Evolutionary conservation across 805 yeast species (phyloP), one percentile per base, ranked within the genome.

Genomic region (Clavispora asparagi): DNA sequence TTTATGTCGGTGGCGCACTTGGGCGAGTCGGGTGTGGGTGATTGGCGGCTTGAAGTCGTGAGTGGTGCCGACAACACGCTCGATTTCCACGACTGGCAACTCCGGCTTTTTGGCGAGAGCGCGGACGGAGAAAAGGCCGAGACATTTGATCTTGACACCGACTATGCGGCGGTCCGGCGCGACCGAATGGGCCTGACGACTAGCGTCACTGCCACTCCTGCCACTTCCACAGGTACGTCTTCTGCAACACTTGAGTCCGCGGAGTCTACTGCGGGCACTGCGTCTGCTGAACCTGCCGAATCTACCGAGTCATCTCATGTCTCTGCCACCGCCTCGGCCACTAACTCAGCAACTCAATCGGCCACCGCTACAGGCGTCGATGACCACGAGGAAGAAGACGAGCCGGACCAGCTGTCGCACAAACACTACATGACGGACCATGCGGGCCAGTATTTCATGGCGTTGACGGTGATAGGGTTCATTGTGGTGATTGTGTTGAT

Each of bases 1-100:
- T 94, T 94, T 60, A 88, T 91, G 88, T 79, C 92, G 10, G 98
- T 94, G n/a, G 97, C 96, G 1, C 98, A 94, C 63, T 94, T 98
- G 97, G 97, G 97, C 35, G 91, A 85, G 55, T 41, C 60, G 2
- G 92, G 91, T 2, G 65, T 65, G 25, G 99, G 99, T 10, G 80
- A 77, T 6, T 94, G 99, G 99, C 80, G 65, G 32, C 56, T 94
- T 16, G 79, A 75, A 52, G 91, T 91, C 1, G 64, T 60, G 46
- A 76, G 78, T 42, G 64, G 58, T 1, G 59, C 61, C 2, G 63
- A 75, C 2, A 66, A 58, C 49, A 49, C 50, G 13, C 60, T 72
- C 36, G 46, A 49, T 1, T 73, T 94, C 37, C 66, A 76, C 39
- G 71, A 77, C 56, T 94, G 96, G 95, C 84, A 82, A 60, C 63